A percentile compares a stretch with the other conserved stretches of the same genome.
These are phyloP conservation scores for Candida incommunis DNA, from an alignment of 805 yeast species.

Conservation along the genomic window DNA sequence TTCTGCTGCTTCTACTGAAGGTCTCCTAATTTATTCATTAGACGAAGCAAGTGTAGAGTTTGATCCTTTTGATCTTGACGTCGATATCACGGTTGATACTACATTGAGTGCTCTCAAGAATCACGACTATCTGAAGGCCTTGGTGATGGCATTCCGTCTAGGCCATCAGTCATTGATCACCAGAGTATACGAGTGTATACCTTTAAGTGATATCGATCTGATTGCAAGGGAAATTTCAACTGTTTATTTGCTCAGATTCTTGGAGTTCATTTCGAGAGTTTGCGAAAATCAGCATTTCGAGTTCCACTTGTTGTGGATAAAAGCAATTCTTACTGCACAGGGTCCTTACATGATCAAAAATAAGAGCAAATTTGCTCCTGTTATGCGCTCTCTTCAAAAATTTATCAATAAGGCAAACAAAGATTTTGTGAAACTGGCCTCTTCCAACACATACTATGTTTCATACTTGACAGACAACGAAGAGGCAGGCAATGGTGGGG, in stretches of 20 bases:
- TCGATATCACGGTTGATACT: constrained; percentile 78
- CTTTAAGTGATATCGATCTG: constrained; percentile 53
- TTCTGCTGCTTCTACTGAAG: constrained; percentile 94
- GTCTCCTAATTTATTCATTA: constrained; percentile 66
- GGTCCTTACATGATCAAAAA: constrained; percentile 59
- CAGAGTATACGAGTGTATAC: constrained; percentile 58
- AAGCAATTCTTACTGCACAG: constrained; percentile 50
- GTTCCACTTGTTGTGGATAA: constrained; percentile 72
- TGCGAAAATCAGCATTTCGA: constrained; percentile 73
- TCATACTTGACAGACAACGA: constrained; percentile 7
- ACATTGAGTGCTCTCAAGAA: constrained; percentile 47
- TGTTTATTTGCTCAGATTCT: constrained; percentile 55
- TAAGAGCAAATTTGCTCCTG: constrained; percentile 46
- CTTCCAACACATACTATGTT: constrained; percentile 15
- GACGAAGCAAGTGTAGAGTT: constrained; percentile 54
- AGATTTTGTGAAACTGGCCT: constrained; percentile 32
- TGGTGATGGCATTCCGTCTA: constrained; percentile 87
- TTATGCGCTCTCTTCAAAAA: constrained; percentile 58
- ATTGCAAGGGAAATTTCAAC: constrained; percentile 59
- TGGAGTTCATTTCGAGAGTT: constrained; percentile 50
- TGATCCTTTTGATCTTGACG: constrained; percentile 90
- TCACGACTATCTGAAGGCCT: constrained; percentile 54
- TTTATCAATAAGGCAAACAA: constrained; percentile 63
- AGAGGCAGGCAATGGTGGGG: constrained; percentile 19
- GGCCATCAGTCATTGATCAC: constrained; percentile 68